These are phyloP conservation scores for Silene conica DNA, from an alignment of 148 eudicot genomes.

Conservation along the genomic window DNA sequence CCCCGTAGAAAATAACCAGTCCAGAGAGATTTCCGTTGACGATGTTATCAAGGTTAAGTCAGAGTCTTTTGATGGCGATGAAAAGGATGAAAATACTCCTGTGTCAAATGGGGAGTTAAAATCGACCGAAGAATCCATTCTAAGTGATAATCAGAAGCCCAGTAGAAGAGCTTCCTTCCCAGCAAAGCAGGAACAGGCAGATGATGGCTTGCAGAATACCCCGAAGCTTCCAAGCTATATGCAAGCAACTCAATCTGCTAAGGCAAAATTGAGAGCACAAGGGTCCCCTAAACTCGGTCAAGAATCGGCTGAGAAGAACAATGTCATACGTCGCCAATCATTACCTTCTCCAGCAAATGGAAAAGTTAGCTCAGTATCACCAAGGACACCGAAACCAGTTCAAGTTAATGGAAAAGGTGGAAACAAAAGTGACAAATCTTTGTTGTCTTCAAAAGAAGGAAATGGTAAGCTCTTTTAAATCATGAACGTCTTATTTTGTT, in stretches of 20 bases:
- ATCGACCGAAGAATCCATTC: slow-evolving; percentile 26
- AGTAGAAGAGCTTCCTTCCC: slow-evolving; percentile 42
- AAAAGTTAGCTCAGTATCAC: slow-evolving; percentile 39
- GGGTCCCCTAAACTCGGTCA: slow-evolving; percentile 43
- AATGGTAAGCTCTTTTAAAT: slow-evolving; percentile 34
- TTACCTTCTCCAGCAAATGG: slow-evolving; percentile 47
- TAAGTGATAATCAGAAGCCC: slow-evolving; percentile 37
- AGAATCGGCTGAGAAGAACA: slow-evolving; percentile 42
- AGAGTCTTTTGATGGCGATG: slow-evolving; percentile 24
- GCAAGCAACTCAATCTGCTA: slow-evolving; percentile 57
- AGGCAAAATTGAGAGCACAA: slow-evolving; percentile 54
- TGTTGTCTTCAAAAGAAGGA: slow-evolving; percentile 42
- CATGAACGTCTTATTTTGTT: too few species aligned
- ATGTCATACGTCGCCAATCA: slow-evolving; percentile 40
- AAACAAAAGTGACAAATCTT: slow-evolving; percentile 39
- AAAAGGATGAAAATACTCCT: slow-evolving; percentile 30
- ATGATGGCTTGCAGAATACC: slow-evolving; percentile 42
- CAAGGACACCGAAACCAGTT: slow-evolving; percentile 42
- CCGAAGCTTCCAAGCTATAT: slow-evolving; percentile 50
- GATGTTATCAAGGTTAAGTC: slow-evolving; percentile 27
- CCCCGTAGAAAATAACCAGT: slow-evolving; percentile 23
- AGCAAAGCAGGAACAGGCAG: slow-evolving; percentile 39
- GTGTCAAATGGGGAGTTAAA: slow-evolving; percentile 32
- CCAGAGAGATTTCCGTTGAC: slow-evolving; percentile 23
- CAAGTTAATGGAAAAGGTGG: slow-evolving; percentile 45